Conservation (phyloP, 2,329 filamentous ascomycete species). For the Monosporascus sp. region DNA sequence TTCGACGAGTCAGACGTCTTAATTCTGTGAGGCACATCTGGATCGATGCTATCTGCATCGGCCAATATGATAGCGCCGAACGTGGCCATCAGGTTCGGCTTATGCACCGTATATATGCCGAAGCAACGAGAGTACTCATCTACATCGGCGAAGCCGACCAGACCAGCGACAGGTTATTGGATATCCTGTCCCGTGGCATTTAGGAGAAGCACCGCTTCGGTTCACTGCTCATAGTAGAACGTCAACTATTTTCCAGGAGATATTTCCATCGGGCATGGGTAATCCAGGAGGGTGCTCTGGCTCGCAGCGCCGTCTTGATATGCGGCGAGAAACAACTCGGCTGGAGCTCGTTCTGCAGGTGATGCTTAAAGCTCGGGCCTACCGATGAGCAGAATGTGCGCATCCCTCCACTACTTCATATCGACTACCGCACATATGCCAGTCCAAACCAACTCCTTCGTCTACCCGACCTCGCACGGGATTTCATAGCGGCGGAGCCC, state of each 20-base stretch:
- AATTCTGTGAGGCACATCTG: not conserved
- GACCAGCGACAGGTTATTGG: not conserved
- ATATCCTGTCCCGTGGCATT: not conserved
- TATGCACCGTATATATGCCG: conserved; percentile 9
- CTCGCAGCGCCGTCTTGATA: conserved; percentile 3
- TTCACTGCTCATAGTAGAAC: not conserved
- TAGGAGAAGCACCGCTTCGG: not conserved
- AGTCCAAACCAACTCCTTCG: not conserved
- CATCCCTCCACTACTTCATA: not conserved
- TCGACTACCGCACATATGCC: not conserved
- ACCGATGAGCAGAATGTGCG: not conserved
- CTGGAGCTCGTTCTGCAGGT: not conserved
- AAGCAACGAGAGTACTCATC: conserved; percentile 1
- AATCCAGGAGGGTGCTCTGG: conserved; percentile 8
- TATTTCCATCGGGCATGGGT: conserved; percentile 9
- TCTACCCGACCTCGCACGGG: not conserved
- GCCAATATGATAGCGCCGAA: conserved; percentile 3
- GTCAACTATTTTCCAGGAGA: not conserved
- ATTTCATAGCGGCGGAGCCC: conserved; percentile 1
- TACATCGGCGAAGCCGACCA: conserved; percentile 5
- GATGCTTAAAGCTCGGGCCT: too few species aligned
- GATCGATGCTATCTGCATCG: conserved; percentile 1
- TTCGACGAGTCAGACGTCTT: not conserved
- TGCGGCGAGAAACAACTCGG: conserved; percentile 2
- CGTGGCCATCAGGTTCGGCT: conserved; percentile 8